Conservation (phyloP, 768 basidiomycete species). For the Suillus bovinus region DNA sequence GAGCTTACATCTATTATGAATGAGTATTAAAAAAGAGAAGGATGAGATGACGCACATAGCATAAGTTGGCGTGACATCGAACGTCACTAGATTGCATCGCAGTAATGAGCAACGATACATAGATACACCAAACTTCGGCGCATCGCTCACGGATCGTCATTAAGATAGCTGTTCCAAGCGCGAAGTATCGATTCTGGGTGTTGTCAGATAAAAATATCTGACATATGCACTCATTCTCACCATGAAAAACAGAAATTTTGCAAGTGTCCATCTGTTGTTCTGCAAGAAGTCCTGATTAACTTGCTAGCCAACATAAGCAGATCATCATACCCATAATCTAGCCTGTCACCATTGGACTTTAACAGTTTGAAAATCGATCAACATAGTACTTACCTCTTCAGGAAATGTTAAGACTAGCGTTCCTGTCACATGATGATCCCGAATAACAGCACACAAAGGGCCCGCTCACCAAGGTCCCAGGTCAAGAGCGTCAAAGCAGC, state of each 20-base stretch:
- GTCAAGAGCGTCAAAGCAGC: constrained; percentile 7
- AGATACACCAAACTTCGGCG: background rate
- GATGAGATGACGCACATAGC: background rate
- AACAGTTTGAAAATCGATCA: background rate
- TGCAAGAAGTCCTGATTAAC: background rate
- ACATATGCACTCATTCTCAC: constrained; percentile 1
- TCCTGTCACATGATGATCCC: background rate
- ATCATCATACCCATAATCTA: constrained; percentile 10
- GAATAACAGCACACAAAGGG: background rate
- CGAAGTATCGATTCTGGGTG: constrained; percentile 12
- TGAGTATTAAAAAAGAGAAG: background rate
- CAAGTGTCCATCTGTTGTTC: constrained; percentile 2
- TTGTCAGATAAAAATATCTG: background rate
- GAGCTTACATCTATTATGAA: constrained; percentile 1
- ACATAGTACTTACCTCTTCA: constrained; percentile 4
- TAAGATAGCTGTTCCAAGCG: background rate
- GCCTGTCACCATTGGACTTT: background rate
- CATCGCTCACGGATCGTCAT: constrained; percentile 7
- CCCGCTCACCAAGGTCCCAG: constrained; percentile 8
- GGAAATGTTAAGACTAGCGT: constrained; percentile 8
- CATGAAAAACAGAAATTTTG: constrained; percentile 5
- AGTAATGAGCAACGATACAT: background rate
- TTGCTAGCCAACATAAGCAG: background rate
- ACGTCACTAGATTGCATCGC: background rate
- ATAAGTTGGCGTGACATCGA: background rate